Percentiles rank a stretch among this genome's conserved stretches.
These are phyloP conservation scores for Staphylotrichum longicolle DNA, from an alignment of 495 filamentous ascomycete genomes.

Conservation along the genomic window DNA sequence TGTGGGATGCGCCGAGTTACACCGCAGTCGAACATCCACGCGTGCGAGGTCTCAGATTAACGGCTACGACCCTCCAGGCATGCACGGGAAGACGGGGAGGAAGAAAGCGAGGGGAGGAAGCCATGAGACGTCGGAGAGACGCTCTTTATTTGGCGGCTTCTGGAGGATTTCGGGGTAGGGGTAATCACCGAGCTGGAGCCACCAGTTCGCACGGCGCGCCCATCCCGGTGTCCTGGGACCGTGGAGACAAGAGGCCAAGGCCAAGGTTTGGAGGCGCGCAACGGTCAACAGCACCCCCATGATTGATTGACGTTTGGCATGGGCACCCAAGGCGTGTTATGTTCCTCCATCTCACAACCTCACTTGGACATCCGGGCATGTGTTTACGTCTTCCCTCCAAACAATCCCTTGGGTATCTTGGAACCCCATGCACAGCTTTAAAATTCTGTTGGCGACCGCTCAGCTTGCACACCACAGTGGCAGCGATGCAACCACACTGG, in stretches of 20 bases:
- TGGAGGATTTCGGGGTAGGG: no score
- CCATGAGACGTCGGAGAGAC: neutral
- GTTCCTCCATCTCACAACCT: no score
- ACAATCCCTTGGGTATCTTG: no score
- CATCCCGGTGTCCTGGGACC: slow-evolving; percentile 3
- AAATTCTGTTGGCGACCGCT: no score
- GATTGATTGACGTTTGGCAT: no score
- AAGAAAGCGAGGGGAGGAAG: neutral
- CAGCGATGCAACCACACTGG: no score
- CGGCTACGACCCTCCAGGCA: neutral
- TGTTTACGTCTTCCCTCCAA: no score
- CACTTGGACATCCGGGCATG: no score
- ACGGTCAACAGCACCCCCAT: neutral
- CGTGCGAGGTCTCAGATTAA: slow-evolving; percentile 18
- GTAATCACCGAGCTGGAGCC: neutral
- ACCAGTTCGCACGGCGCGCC: slow-evolving; percentile 11
- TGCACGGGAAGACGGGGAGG: neutral
- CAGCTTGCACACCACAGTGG: no score
- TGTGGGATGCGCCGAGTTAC: slow-evolving; percentile 21
- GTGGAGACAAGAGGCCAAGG: neutral
- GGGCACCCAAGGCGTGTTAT: no score
- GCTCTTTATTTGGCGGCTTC: neutral
- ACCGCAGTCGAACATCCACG: slow-evolving; percentile 27
- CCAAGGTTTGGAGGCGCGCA: neutral
- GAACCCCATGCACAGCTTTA: no score